These are phyloP conservation scores for Nicotiana otophora DNA, from an alignment of 257 asterid genomes.

Conservation along the genomic window DNA sequence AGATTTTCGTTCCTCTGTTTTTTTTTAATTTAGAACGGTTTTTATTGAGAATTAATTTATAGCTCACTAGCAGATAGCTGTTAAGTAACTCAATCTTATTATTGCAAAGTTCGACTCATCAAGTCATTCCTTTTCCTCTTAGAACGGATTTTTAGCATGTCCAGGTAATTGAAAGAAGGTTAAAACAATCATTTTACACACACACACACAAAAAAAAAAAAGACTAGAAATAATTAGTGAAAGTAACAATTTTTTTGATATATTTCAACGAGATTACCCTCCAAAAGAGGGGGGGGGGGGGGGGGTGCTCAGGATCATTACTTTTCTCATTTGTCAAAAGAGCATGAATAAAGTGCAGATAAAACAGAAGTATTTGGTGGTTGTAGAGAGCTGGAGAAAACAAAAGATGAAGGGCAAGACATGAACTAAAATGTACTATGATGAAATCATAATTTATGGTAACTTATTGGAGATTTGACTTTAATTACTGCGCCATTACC, in stretches of 20 bases:
- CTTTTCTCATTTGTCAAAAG: conserved; percentile 2
- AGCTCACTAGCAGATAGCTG: no score
- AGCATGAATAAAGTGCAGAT: neutral
- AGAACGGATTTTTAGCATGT: no score
- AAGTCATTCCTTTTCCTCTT: no score
- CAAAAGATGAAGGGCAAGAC: neutral
- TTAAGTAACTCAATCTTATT: no score
- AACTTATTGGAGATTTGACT: neutral
- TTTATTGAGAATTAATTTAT: no score
- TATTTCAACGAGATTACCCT: neutral
- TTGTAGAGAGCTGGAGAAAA: neutral
- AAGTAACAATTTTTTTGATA: neutral
- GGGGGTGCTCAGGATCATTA: neutral
- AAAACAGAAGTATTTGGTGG: neutral
- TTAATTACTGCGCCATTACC: neutral
- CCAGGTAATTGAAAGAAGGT: no score
- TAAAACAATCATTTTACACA: no score
- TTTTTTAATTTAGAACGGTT: no score
- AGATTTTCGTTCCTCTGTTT: no score
- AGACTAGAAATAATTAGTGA: no score
- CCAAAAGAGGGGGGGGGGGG: neutral
- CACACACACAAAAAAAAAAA: no score
- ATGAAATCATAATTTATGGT: neutral
- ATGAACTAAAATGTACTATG: neutral
- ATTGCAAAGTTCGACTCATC: no score